Conservation (phyloP, 441 rosid species). For the Erodium texanum region DNA sequence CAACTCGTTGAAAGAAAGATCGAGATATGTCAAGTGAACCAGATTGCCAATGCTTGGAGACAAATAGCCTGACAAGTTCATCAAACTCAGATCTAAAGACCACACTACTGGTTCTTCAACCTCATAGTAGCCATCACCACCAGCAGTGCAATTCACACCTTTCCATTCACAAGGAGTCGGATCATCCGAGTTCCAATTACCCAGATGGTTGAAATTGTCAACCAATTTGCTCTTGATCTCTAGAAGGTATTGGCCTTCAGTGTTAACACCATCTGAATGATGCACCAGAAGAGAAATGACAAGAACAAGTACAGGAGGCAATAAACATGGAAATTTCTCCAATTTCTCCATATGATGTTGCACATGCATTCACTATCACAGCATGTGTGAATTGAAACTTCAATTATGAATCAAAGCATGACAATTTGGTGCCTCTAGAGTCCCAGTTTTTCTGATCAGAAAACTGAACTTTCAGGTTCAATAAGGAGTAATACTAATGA, state of each 20-base stretch:
- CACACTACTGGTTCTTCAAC: conserved; percentile 23
- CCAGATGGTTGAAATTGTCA: conserved; percentile 43
- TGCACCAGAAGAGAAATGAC: conserved; percentile 33
- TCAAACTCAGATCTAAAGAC: conserved; percentile 58
- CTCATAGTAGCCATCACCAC: conserved; percentile 6
- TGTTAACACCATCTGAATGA: conserved; percentile 47
- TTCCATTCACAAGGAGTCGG: conserved; percentile 72
- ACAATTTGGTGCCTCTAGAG: neutral
- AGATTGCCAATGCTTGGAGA: conserved; percentile 59
- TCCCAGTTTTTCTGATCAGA: neutral
- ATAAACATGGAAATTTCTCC: neutral
- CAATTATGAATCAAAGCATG: neutral
- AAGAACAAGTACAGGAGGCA: conserved; percentile 23
- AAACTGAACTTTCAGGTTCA: neutral
- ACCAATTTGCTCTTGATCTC: conserved; percentile 53
- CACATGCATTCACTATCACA: conserved; percentile 3
- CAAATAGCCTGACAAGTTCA: conserved; percentile 74
- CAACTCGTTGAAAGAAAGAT: conserved; percentile 53
- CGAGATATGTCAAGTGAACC: conserved; percentile 48
- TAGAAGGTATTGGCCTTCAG: conserved; percentile 60
- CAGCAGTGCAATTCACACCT: conserved; percentile 72
- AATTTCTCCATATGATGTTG: conserved; percentile 2
- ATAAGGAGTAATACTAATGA: neutral
- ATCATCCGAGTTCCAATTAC: conserved; percentile 57
- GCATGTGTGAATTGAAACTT: neutral